Percentiles rank a stretch among this genome's conserved stretches.
Evolutionary conservation across 139 green algal genomes (phyloP).

Genomic region (Mesotaenium endlicherianum): DNA sequence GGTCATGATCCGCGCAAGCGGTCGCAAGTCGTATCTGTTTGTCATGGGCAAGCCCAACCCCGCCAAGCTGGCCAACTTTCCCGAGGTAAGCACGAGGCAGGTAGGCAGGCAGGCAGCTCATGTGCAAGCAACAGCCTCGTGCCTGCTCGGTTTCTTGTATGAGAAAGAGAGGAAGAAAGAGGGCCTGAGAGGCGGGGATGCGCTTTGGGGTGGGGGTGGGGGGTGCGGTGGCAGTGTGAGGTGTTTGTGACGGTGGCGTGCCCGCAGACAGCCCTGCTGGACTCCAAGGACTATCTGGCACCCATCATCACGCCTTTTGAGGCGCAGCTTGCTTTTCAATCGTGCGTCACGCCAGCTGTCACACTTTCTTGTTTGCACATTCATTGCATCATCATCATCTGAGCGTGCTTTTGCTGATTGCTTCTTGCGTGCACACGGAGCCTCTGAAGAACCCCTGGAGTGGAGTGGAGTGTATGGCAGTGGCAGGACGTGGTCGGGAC

Average conservation of each 20-base stretch:
- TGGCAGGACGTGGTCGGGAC: constrained; percentile 46
- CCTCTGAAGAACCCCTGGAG: not conserved
- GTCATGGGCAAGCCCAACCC: constrained; percentile 87
- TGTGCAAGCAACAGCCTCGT: too few species aligned
- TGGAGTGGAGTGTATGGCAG: not conserved
- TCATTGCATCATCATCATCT: not conserved
- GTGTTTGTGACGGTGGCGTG: constrained; percentile 60
- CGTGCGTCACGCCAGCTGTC: not conserved
- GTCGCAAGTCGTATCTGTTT: constrained; percentile 48
- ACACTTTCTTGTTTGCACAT: not conserved
- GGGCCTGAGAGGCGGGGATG: too few species aligned
- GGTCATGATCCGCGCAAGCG: constrained; percentile 39
- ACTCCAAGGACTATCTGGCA: constrained; percentile 83
- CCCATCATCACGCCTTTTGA: constrained; percentile 90
- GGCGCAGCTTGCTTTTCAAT: constrained; percentile 61
- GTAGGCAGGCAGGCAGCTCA: not conserved
- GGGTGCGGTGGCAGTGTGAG: constrained; percentile 47
- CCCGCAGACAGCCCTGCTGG: constrained; percentile 69
- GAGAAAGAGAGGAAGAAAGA: not conserved
- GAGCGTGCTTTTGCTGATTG: not conserved
- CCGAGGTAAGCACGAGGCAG: constrained; percentile 58
- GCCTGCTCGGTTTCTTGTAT: not conserved
- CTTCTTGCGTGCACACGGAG: not conserved
- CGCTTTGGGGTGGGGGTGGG: constrained; percentile 31
- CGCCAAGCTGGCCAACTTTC: constrained; percentile 96